Evolutionary conservation across 768 basidiomycete genomes (phyloP), one percentile per base, ranked within the genome.

Genomic region (Hypholoma fasciculare): DNA sequence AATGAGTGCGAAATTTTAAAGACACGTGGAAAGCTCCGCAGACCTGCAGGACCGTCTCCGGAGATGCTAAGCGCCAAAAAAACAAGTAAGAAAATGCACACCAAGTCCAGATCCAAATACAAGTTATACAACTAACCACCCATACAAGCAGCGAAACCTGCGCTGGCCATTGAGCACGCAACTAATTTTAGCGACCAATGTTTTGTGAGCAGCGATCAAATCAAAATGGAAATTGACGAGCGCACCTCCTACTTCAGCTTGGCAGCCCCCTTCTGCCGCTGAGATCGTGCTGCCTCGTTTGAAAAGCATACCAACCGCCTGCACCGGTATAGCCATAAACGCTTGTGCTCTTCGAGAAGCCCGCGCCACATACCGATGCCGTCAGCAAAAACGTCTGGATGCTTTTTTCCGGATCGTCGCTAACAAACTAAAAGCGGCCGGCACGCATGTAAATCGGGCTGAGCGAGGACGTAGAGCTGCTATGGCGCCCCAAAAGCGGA

Each of bases 231-330:
- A 38, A 40, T 51, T 36, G 20, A 51, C 26, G 52, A 44, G 66
- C 76, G 30, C 67, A 89, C 90, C 90, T 70, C 96, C 96, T 4
- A 98, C 96, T 76, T 96, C 94, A 17, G 94, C 94, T 75, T 94
- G 92, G 71, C 94, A 96, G 11, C 88, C 94, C 17, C 96, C 96
- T 73, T 98, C 96, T 0, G 96, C 95, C 13, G 96, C 96, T 48
- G 90, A 92, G 51, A 98, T 97, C 1, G 96, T 96, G 61, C 93
- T 94, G n/a, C 95, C 94, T 58, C 96, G 85, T 71, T 98, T 98
- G 78, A 94, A 96, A 34, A 97, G 76, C 95, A 97, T 97, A 14
- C 96, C 94, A 53, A 96, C 75, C 8, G 95, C 90, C 90, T 92
- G 49, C 19, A 39, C 59, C 39, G 34, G 23, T 39, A 46, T 38